Evolutionary conservation across 2,329 filamentous ascomycete species (phyloP), one percentile per base, ranked within the genome.

Genomic region (Ophidiomyces ophidiicola): DNA sequence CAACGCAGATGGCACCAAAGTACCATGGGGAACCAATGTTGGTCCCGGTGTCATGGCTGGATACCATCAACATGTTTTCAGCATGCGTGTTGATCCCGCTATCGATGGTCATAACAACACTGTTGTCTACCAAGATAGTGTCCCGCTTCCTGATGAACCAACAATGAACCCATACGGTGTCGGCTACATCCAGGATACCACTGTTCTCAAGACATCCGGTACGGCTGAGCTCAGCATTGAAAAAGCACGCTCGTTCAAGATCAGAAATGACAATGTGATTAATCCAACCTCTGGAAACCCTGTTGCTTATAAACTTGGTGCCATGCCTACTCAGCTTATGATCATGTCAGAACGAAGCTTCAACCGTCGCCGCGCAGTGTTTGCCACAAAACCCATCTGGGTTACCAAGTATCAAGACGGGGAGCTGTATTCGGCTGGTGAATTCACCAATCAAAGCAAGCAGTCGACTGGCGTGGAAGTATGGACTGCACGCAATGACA

Each of bases 61-160:
- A 0, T 76, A 81, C 58, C 81, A 86, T 52, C 81, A 87, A 53
- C 82, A 86, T 58, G 80, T 85, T 55, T 84, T 87, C 61, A 77
- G 71, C 3, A 64, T 78, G 4, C 70, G 75, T 6, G 63, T 79
- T 8, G 75, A 79, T 50, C 74, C 75, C n/a, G 71, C 71, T 46
- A 62, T 76, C 34, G 73, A 73, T 43, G 74, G 75, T 0, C 66
- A 67, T 44, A 58, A 61, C 17, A 76, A 76, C 50, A 61, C 67
- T 1, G 55, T 76, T 19, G 64, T 72, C 41, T 72, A 79, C 50
- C 65, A 71, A 41, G 73, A 77, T 50, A 71, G 71, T 2, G 68
- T 74, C 37, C 58, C 78, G 0, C 74, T 81, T 66, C 72, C 74
- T 1, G 64, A 74, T 32, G 64, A 69, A 29, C 53, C 58, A 2